phyloP scores from a whole-genome alignment of 192 early-diverging fungal species.

The Entomortierella lignicola region DNA sequence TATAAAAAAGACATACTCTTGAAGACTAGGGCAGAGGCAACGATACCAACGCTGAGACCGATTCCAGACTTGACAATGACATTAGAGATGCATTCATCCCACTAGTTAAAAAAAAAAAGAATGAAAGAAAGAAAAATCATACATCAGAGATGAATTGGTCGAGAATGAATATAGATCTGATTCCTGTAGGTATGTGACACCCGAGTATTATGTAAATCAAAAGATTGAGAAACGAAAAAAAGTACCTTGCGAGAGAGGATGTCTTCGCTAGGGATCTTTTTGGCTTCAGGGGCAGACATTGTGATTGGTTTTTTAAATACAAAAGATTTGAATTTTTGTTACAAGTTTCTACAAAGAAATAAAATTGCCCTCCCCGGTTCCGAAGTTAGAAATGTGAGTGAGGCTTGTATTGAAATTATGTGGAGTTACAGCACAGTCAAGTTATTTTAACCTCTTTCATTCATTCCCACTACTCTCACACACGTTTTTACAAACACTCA shows the following conservation, averaged over 20 bases:
- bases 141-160: too few relatives aligned
- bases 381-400: too few relatives aligned
- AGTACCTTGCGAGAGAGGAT: neutral
- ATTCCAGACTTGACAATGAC: conserved; percentile 83
- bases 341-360: too few relatives aligned
- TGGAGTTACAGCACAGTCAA: too few relatives aligned
- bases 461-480: neutral
- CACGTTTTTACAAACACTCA: too few relatives aligned
- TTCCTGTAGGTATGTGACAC: too few relatives aligned
- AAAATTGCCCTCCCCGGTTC: too few relatives aligned
- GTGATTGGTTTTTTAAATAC: neutral
- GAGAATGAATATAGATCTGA: neutral
- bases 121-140: too few relatives aligned
- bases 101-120: conserved; percentile 58
- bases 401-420: too few relatives aligned
- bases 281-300: neutral
- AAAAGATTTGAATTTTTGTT: too few relatives aligned
- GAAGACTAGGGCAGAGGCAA: conserved; percentile 88
- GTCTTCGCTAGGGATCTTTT: neutral
- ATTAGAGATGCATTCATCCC: conserved; percentile 88
- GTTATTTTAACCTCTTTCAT: neutral
- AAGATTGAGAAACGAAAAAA: too few relatives aligned
- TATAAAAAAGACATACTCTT: conserved; percentile 69
- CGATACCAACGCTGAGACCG: conserved; percentile 86
- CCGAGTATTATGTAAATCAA: too few relatives aligned